Percentiles rank a stretch among this genome's conserved stretches.
These are phyloP conservation scores for Yamadazyma dendronema DNA, from an alignment of 1,139 yeast genomes.

Conservation along the genomic window DNA sequence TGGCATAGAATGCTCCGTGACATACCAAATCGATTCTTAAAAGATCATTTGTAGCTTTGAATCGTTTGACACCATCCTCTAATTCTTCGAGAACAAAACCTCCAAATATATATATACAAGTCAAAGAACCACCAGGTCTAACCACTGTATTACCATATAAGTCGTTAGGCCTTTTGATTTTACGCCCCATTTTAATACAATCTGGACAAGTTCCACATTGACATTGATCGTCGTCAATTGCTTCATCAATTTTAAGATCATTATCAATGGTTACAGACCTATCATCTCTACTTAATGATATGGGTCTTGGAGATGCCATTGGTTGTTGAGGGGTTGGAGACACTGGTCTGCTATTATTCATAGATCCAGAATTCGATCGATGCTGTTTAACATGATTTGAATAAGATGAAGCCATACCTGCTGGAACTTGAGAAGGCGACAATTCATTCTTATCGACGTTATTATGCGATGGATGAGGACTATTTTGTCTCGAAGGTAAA, in stretches of 20 bases:
- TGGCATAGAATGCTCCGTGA: slow-evolving; percentile 15
- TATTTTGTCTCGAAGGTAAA: slow-evolving; percentile 3
- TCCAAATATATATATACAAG: slow-evolving; percentile 39
- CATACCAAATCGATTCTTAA: slow-evolving; percentile 35
- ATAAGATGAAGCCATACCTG: slow-evolving; percentile 25
- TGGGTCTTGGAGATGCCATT: slow-evolving; percentile 9
- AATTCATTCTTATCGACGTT: slow-evolving; percentile 5
- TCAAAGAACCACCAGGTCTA: slow-evolving; percentile 11
- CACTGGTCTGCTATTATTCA: slow-evolving; percentile 22
- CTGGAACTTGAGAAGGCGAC: slow-evolving; percentile 1
- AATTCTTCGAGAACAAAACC: slow-evolving; percentile 28
- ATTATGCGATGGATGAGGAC: slow-evolving; percentile 6
- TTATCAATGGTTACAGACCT: slow-evolving; percentile 2
- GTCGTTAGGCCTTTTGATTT: slow-evolving; percentile 8
- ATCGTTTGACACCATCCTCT: slow-evolving; percentile 19
- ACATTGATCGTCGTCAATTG: not conserved
- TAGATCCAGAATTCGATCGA: slow-evolving; percentile 28
- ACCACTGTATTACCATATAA: slow-evolving; percentile 13
- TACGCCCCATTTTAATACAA: slow-evolving; percentile 1
- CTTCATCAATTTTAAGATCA: slow-evolving; percentile 3
- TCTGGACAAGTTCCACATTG: slow-evolving; percentile 5
- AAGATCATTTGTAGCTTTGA: slow-evolving; percentile 36
- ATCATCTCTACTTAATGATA: slow-evolving; percentile 2
- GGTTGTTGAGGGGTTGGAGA: slow-evolving; percentile 21
- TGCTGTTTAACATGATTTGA: slow-evolving; percentile 34